phyloP scores from a whole-genome alignment of 83 land plant species.

The Picea abies region DNA sequence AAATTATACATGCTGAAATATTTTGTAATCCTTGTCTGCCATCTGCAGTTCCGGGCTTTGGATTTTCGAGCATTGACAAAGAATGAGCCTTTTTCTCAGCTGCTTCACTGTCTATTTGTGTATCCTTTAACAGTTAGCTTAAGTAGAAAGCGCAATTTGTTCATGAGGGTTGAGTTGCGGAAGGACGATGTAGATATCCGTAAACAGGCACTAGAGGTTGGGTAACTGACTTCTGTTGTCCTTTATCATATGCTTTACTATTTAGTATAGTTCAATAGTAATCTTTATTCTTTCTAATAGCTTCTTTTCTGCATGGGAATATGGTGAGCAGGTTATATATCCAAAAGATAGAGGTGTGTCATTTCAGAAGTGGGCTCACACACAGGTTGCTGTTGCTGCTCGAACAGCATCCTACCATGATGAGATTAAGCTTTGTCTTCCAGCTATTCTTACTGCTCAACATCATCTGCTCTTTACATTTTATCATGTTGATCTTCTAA shows the following conservation, averaged over 20 bases:
- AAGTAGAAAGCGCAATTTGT: slow-evolving; percentile 88
- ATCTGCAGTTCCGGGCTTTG: slow-evolving; percentile 82
- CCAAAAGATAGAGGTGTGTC: slow-evolving; percentile 57
- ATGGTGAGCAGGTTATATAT: slow-evolving; percentile 63
- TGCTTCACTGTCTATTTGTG: slow-evolving; percentile 85
- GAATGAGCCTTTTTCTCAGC: slow-evolving; percentile 89
- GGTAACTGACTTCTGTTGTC: slow-evolving; percentile 1
- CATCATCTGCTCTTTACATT: slow-evolving; percentile 94
- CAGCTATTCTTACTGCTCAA: slow-evolving; percentile 72
- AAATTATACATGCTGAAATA: background rate
- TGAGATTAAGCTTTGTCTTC: slow-evolving; percentile 86
- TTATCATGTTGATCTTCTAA: slow-evolving; percentile 91
- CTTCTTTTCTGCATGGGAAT: slow-evolving; percentile 14
- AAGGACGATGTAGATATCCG: slow-evolving; percentile 83
- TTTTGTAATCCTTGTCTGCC: background rate
- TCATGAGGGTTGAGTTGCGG: slow-evolving; percentile 82
- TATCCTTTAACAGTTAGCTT: slow-evolving; percentile 89
- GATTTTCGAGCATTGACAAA: slow-evolving; percentile 81
- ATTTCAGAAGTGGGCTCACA: slow-evolving; percentile 80
- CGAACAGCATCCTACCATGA: slow-evolving; percentile 88
- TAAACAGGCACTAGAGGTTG: slow-evolving; percentile 87
- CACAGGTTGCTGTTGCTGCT: slow-evolving; percentile 88
- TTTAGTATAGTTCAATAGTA: background rate
- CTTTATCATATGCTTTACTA: background rate
- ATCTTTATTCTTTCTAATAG: background rate